Evolutionary conservation across 768 basidiomycete species (phyloP).

Genomic region (Scleroderma bovista): DNA sequence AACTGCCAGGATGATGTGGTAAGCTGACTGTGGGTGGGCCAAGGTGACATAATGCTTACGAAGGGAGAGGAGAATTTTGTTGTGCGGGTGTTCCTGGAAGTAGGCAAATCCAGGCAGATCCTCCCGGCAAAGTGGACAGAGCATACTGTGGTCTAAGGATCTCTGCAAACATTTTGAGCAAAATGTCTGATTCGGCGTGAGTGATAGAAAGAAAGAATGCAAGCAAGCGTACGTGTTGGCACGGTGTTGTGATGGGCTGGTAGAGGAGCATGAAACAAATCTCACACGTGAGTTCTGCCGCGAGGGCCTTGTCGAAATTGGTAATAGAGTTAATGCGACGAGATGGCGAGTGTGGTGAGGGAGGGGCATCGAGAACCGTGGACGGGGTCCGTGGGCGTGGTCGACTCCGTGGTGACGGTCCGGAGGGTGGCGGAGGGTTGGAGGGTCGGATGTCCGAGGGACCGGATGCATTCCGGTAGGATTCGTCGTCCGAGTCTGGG

Average conservation of each 20-base stretch:
- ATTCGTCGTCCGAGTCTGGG: conserved; percentile 27
- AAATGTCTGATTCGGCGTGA: conserved; percentile 59
- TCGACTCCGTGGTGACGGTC: neutral
- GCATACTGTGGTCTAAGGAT: conserved; percentile 75
- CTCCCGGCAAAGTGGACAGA: conserved; percentile 85
- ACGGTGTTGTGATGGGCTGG: conserved; percentile 88
- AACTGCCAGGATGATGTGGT: conserved; percentile 36
- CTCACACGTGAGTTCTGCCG: conserved; percentile 74
- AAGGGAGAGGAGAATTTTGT: conserved; percentile 65
- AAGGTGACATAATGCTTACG: conserved; percentile 37
- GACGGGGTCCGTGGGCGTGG: conserved; percentile 5
- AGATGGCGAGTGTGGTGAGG: conserved; percentile 10
- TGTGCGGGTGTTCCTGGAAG: conserved; percentile 76
- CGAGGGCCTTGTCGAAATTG: conserved; percentile 56
- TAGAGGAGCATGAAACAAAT: conserved; percentile 84
- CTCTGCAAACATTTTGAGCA: conserved; percentile 86
- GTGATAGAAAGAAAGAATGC: conserved; percentile 4
- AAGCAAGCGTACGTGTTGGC: conserved; percentile 74
- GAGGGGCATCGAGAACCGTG: conserved; percentile 16
- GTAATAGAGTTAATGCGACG: conserved; percentile 23
- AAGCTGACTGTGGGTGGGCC: conserved; percentile 2
- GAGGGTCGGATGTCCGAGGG: conserved; percentile 29
- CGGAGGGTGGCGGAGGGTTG: conserved; percentile 11
- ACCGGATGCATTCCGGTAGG: conserved; percentile 10
- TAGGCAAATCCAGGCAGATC: conserved; percentile 69